Evolutionary conservation across 768 basidiomycete species (phyloP).

Genomic region (Russula emetica): DNA sequence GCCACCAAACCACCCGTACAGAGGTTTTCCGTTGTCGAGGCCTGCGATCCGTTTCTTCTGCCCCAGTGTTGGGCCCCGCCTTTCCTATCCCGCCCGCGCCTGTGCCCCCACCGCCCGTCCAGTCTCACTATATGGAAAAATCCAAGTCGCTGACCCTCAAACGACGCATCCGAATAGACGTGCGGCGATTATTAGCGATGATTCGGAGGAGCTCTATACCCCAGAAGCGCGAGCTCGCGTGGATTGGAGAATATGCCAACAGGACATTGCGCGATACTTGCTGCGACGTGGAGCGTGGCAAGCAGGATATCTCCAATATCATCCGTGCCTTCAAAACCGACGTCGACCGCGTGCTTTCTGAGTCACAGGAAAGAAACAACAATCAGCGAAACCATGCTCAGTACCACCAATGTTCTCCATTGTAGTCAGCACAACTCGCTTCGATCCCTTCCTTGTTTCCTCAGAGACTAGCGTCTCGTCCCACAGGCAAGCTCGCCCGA

Average conservation of each 20-base stretch:
- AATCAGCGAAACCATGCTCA: too few species aligned
- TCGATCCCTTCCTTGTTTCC: too few species aligned
- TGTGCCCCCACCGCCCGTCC: conserved; percentile 30
- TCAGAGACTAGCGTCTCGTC: too few species aligned
- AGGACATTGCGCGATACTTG: conserved; percentile 32
- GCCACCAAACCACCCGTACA: conserved; percentile 13
- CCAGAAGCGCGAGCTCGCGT: background rate
- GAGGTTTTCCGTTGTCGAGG: conserved; percentile 16
- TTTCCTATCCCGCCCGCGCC: conserved; percentile 29
- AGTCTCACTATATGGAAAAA: conserved; percentile 10
- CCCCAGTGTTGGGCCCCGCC: conserved; percentile 15
- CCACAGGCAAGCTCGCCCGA: too few species aligned
- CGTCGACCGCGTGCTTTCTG: conserved; percentile 45
- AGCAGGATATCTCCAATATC: conserved; percentile 45
- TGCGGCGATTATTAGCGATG: conserved; percentile 3
- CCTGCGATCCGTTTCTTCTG: conserved; percentile 23
- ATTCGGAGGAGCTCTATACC: conserved; percentile 3
- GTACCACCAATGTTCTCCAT: too few species aligned
- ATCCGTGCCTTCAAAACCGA: conserved; percentile 51
- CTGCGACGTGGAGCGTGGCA: conserved; percentile 46
- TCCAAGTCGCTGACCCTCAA: background rate
- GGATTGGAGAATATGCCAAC: background rate
- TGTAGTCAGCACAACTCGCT: too few species aligned
- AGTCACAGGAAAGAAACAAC: too few species aligned
- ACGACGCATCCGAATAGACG: background rate